Evolutionary conservation across 2,329 filamentous ascomycete species (phyloP).

Genomic region (Colletotrichum orchidophilum): DNA sequence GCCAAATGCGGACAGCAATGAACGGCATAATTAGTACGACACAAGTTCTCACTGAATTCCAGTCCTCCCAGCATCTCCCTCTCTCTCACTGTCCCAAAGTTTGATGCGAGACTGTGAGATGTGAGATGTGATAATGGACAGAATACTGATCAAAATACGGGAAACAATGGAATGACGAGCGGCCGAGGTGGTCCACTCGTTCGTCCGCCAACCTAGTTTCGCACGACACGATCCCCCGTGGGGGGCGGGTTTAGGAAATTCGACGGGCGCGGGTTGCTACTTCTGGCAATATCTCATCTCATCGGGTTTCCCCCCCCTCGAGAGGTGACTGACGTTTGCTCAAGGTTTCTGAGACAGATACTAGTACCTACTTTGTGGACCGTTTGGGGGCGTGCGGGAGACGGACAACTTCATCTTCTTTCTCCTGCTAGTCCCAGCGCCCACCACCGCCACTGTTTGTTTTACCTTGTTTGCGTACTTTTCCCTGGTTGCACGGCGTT

Average conservation of each 20-base stretch:
- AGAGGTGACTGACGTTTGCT: neutral
- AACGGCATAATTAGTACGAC: too few relatives aligned
- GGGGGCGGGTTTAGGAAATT: neutral
- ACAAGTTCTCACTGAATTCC: too few relatives aligned
- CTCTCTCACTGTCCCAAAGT: neutral
- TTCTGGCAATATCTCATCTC: neutral
- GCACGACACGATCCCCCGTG: too few relatives aligned
- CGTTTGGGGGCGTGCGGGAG: neutral
- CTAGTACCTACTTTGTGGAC: neutral
- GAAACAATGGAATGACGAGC: neutral
- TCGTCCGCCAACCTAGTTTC: neutral
- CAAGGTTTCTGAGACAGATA: neutral
- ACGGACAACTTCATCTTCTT: neutral
- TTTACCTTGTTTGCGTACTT: neutral
- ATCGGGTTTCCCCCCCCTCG: neutral
- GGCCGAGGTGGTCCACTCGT: neutral
- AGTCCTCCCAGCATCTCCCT: too few relatives aligned
- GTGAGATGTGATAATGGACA: neutral
- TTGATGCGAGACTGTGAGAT: neutral
- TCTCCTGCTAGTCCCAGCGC: neutral
- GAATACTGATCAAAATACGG: neutral
- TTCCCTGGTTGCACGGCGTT: neutral
- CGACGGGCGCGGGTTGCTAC: neutral
- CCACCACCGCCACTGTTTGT: too few relatives aligned
- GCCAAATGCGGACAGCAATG: too few relatives aligned